phyloP scores from a whole-genome alignment of 345 rosid genomes.

The Lepidium didymum region DNA sequence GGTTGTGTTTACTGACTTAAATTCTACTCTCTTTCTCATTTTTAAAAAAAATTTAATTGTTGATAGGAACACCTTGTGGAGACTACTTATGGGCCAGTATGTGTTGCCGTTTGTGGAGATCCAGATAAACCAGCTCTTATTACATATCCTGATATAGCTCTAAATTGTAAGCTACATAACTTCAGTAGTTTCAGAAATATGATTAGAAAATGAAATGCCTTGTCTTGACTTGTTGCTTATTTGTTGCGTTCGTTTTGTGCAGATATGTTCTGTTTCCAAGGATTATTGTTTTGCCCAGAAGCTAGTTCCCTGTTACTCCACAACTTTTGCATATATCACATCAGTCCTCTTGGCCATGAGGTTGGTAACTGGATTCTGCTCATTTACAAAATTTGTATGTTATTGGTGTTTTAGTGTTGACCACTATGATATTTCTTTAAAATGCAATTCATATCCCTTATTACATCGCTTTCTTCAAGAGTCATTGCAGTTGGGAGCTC shows the following conservation, averaged over 20 bases:
- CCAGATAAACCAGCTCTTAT: conserved; percentile 92
- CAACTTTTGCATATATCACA: conserved; percentile 95
- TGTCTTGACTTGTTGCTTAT: not conserved
- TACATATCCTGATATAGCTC: conserved; percentile 89
- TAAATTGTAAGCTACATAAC: conserved; percentile 55
- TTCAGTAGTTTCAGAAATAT: not conserved
- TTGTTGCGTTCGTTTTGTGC: conserved; percentile 15
- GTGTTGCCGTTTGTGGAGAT: conserved; percentile 86
- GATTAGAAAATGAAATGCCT: not conserved
- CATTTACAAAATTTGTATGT: not conserved
- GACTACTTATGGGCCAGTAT: conserved; percentile 58
- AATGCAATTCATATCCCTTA: conserved; percentile 40
- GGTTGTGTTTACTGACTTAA: conserved; percentile 4
- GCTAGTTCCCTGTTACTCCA: conserved; percentile 84
- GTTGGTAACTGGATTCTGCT: conserved; percentile 42
- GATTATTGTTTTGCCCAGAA: conserved; percentile 81
- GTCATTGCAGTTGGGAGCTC: conserved; percentile 94
- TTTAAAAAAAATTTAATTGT: not conserved
- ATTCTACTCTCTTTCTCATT: not conserved
- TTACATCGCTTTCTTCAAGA: conserved; percentile 53
- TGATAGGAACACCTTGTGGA: conserved; percentile 64
- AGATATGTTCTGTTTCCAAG: conserved; percentile 92
- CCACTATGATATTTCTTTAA: not conserved
- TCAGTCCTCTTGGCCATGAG: conserved; percentile 97
- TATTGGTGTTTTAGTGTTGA: not conserved